A percentile compares a stretch with the other conserved stretches of the same genome.
Conservation (phyloP, 305 asterid species). For the Fraxinus latifolia region DNA sequence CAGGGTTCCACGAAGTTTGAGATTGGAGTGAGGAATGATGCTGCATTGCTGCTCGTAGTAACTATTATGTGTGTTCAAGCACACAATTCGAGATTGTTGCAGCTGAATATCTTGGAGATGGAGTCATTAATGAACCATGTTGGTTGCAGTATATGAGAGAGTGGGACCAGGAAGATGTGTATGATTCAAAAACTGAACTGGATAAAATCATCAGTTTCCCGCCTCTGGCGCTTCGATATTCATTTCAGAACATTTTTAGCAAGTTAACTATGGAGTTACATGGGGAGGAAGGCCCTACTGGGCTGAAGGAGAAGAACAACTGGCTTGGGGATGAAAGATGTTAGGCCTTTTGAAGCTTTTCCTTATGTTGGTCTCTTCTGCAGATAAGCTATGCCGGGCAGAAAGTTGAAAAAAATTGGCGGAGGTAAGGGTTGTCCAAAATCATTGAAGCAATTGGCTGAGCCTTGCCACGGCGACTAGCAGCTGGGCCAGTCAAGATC, state of each 20-base stretch:
- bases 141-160: conserved; percentile 82
- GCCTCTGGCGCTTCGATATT: conserved; percentile 45
- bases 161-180: conserved; percentile 71
- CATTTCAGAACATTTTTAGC: conserved; percentile 35
- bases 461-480: no score
- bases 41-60: conserved; percentile 41
- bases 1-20: conserved; percentile 73
- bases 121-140: conserved; percentile 50
- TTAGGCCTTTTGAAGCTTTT: conserved; percentile 25
- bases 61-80: conserved; percentile 56
- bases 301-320: conserved; percentile 91
- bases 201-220: conserved; percentile 43
- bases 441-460: no score
- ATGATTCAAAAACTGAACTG: conserved; percentile 59
- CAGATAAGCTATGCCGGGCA: neutral
- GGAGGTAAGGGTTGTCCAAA: conserved; percentile 23
- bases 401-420: neutral
- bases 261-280: conserved; percentile 75
- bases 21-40: conserved; percentile 73
- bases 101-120: conserved; percentile 75
- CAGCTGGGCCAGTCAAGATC: no score
- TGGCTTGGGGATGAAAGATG: conserved; percentile 87
- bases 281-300: conserved; percentile 83
- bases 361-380: neutral
- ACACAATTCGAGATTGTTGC: conserved; percentile 59